A percentile compares a stretch with the other conserved stretches of the same genome.
Evolutionary conservation across 495 filamentous ascomycete genomes (phyloP).

Genomic region (Penicillium pulvis): DNA sequence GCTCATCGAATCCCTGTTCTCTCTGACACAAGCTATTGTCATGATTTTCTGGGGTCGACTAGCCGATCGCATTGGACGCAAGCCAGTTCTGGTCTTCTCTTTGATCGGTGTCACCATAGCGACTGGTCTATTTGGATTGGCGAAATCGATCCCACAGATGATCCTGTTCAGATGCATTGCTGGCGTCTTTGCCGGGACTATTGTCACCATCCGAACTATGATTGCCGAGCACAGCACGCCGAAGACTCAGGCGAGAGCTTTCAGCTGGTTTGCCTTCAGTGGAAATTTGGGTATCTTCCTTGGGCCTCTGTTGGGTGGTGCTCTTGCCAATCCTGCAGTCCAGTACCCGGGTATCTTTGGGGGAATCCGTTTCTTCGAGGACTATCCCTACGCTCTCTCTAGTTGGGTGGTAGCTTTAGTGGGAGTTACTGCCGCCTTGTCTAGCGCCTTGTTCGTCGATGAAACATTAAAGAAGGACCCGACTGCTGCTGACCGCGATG

Average conservation of each 20-base stretch:
- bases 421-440: slow-evolving; percentile 49
- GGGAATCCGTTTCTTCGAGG: slow-evolving; percentile 53
- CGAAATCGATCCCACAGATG: slow-evolving; percentile 64
- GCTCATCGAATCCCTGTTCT: slow-evolving; percentile 72
- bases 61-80: slow-evolving; percentile 67
- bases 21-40: slow-evolving; percentile 63
- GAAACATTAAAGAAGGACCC: slow-evolving; percentile 50
- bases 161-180: slow-evolving; percentile 64
- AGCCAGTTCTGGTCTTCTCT: slow-evolving; percentile 65
- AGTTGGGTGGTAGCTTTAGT: slow-evolving; percentile 55
- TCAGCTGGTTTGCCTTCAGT: slow-evolving; percentile 71
- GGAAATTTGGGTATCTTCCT: slow-evolving; percentile 70
- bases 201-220: slow-evolving; percentile 72
- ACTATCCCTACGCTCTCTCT: slow-evolving; percentile 66
- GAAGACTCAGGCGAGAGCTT: slow-evolving; percentile 66
- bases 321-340: slow-evolving; percentile 59
- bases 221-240: slow-evolving; percentile 67
- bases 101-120: slow-evolving; percentile 58
- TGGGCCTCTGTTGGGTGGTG: slow-evolving; percentile 65
- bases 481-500: slow-evolving; percentile 6
- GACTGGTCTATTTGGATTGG: slow-evolving; percentile 63
- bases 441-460: slow-evolving; percentile 52
- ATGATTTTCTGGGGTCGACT: slow-evolving; percentile 63
- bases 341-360: slow-evolving; percentile 60
- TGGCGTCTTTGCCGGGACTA: slow-evolving; percentile 67